phyloP scores from a whole-genome alignment of 2,329 filamentous ascomycete species.

The Aureobasidium musti region DNA sequence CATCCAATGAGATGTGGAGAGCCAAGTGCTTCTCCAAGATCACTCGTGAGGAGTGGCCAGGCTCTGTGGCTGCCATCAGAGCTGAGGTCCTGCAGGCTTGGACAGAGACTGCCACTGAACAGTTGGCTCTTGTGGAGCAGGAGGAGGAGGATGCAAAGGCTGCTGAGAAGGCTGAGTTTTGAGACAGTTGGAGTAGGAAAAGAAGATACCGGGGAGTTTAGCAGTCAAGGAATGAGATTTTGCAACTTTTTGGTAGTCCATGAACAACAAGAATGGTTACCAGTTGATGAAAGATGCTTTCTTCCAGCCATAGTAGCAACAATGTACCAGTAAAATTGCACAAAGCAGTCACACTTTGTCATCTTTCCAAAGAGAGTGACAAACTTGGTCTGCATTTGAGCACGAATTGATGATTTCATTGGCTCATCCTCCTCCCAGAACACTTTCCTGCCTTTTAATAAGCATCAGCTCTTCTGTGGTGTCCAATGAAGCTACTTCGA shows the following conservation, averaged over 20 bases:
- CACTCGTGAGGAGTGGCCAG: not conserved
- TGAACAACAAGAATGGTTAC: not conserved
- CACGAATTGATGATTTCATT: not conserved
- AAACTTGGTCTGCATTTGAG: not conserved
- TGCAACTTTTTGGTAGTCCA: not conserved
- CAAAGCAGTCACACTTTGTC: too few species aligned
- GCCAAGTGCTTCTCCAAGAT: not conserved
- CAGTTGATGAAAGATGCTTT: not conserved
- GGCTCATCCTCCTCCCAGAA: not conserved
- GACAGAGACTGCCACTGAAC: not conserved
- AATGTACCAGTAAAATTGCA: too few species aligned
- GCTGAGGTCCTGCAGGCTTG: not conserved
- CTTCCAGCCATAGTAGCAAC: too few species aligned
- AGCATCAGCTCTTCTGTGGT: not conserved
- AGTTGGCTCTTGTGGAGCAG: not conserved
- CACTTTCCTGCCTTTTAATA: not conserved
- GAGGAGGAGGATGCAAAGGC: not conserved
- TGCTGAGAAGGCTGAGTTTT: not conserved
- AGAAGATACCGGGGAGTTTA: not conserved
- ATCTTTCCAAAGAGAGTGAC: too few species aligned
- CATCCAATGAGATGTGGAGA: not conserved
- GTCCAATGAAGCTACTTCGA: not conserved
- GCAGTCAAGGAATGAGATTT: not conserved
- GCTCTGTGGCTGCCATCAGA: constrained; percentile 5
- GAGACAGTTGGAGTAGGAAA: not conserved